Conservation (phyloP, 495 filamentous ascomycete genomes). For the Lasiosphaeriaceae sp. region DNA sequence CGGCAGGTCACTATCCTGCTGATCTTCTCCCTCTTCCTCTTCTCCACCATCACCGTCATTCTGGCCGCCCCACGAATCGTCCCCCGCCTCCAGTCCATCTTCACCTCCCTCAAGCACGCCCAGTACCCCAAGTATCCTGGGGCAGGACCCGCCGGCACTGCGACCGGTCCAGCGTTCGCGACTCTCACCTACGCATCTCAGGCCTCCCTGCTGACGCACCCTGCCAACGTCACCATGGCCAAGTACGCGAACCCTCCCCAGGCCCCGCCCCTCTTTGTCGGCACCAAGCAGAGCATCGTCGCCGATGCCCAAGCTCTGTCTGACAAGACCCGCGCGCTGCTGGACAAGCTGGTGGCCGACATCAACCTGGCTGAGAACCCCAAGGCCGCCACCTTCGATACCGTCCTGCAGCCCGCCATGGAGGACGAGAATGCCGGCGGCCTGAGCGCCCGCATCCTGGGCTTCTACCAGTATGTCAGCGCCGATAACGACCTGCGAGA, state of each 20-base stretch:
- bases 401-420: slow-evolving; percentile 59
- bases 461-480: slow-evolving; percentile 80
- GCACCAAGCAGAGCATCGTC: slow-evolving; percentile 71
- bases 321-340: slow-evolving; percentile 59
- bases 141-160: slow-evolving; percentile 11
- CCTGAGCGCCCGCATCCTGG: slow-evolving; percentile 58
- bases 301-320: slow-evolving; percentile 74
- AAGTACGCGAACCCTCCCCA: slow-evolving; percentile 73
- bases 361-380: slow-evolving; percentile 50
- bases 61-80: slow-evolving; percentile 72
- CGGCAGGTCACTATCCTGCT: slow-evolving; percentile 42
- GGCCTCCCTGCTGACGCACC: slow-evolving; percentile 19
- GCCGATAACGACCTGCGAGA: slow-evolving; percentile 63
- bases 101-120: slow-evolving; percentile 47
- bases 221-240: slow-evolving; percentile 24
- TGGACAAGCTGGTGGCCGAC: slow-evolving; percentile 70
- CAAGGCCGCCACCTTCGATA: slow-evolving; percentile 59
- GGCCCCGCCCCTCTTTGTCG: slow-evolving; percentile 78
- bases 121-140: slow-evolving; percentile 12
- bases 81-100: slow-evolving; percentile 59
- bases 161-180: slow-evolving; percentile 8
- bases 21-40: slow-evolving; percentile 55
- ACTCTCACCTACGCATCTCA: slow-evolving; percentile 17
- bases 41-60: slow-evolving; percentile 60
- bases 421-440: slow-evolving; percentile 63